Conservation (phyloP, 352 stramenopile genomes). For the Pythium biforme region DNA sequence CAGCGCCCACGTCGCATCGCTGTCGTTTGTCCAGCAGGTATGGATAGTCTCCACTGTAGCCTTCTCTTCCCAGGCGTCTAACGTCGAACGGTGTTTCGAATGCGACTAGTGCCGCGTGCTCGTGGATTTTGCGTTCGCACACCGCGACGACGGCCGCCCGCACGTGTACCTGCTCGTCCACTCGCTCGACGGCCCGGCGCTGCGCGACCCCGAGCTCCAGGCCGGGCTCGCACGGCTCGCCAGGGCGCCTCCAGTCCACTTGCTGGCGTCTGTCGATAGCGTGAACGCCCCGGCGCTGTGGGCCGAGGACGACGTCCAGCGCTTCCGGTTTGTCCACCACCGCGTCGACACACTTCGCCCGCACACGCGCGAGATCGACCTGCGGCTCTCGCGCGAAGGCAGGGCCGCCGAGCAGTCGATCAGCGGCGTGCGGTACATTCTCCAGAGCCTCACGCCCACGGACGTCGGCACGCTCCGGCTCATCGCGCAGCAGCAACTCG, state of each 20-base stretch:
- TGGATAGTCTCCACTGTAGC: background rate
- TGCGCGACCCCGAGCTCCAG: conserved; percentile 19
- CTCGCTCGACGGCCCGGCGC: conserved; percentile 16
- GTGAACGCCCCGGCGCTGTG: conserved; percentile 23
- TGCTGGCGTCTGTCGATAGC: conserved; percentile 23
- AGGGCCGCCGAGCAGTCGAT: conserved; percentile 20
- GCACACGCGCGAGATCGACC: conserved; percentile 17
- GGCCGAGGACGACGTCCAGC: conserved; percentile 21
- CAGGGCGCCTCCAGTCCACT: conserved; percentile 10
- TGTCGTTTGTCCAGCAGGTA: conserved; percentile 15
- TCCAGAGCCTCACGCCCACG: conserved; percentile 24
- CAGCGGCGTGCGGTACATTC: conserved; percentile 24
- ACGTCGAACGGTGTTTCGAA: background rate
- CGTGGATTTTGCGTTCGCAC: conserved; percentile 15
- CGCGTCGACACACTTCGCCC: conserved; percentile 20
- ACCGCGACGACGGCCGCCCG: conserved; percentile 5
- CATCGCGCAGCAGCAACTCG: conserved; percentile 22
- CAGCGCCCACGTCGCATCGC: background rate
- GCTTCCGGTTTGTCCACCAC: conserved; percentile 24
- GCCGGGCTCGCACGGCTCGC: conserved; percentile 10
- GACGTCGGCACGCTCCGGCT: conserved; percentile 20
- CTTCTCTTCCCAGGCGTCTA: too few species aligned
- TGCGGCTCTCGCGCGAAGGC: conserved; percentile 15
- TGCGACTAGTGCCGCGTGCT: conserved; percentile 14
- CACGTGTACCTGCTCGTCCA: conserved; percentile 20